Evolutionary conservation across 1,284 basidiomycete species (phyloP), one percentile per base, ranked within the genome.

Genomic region (Megacollybia platyphylla): DNA sequence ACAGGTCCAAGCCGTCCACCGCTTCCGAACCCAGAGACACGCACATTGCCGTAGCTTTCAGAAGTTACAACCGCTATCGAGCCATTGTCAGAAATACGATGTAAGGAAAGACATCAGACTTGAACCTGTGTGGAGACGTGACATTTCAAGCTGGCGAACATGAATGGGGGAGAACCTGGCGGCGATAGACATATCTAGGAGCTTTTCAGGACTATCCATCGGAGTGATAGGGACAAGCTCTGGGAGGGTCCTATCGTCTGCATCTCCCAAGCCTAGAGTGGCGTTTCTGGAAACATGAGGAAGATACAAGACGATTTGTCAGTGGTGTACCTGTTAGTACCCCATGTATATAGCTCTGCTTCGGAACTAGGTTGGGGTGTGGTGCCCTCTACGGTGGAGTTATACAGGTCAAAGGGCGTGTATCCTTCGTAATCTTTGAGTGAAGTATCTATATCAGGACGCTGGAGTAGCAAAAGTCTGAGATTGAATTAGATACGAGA

Each of bases 381-480:
- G 1, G 78, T 80, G 9, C 76, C 81, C 46, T 79, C 73, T 27
- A 96, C 67, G 0, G 90, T 94, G 3, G 84, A 82, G 55, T 97
- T 97, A 64, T 92, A 97, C 20, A 98, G 64, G 55, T 98, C 94
- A 50, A 93, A 93, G 0, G 92, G 79, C 0, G 89, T 91, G 58
- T 96, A 83, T 1, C 92, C 94, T 54, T 97, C 94, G 30, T 68
- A 58, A 55, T 98, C 96, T 58, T 90, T 92, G 44, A 90, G 53
- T 1, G 73, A 64, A 0, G 69, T 61, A 54, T 97, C 90, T 13
- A 78, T 78, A 53, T 94, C 89, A 24, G 68, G 53, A 30, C 82
- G 76, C 47, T 82, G 77, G 34, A 92, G 64, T 5, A 98, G 68
- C 11, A 92, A 64, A 37, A 88, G 65, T 7, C 83, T 82, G 50